Base-by-base conservation (phyloP, 2,329 filamentous ascomycete genomes). In the Corinectria fuckeliana region DNA sequence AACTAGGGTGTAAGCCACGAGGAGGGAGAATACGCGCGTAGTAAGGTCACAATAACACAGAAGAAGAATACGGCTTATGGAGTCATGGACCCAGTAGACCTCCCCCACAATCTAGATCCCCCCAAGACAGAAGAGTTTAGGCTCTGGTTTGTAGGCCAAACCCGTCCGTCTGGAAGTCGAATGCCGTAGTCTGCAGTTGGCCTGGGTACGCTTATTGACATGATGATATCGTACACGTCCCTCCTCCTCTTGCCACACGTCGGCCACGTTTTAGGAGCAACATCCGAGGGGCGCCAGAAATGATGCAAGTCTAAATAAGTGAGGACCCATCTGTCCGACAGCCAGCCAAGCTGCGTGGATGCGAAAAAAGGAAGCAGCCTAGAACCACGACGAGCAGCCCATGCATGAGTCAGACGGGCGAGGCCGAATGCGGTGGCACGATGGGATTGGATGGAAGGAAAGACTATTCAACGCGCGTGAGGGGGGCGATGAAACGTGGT, bases 61-160 rank as follows among this genome's bases (percentile, higher is more conserved):
- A 52, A 49, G 53, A 30, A 58, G 18, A 61, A 61, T 61, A 58
- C 49, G 51, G 56, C 52, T 55, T 45, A 45, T 25, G 49, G 58
- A 26, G 50, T 55, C 42, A 45, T 25, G 49, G 58, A 26, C 21
- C 39, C 20, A n/a, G 53, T 28, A 41, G 50, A 58, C 58, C 55
- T 59, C 28, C 63, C 66, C 66, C 62, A 56, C 52, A 68, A 64
- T 67, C 60, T 69, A 64, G 55, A 63, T 61, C 16, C 23, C 30
- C 42, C 25, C 50, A 49, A 44, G 20, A 36, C n/a, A 18, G 7
- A 32, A 57, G 34, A 52, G 34, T 54, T 38, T 47, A 13, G 41
- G 34, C 38, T 34, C 32, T 25, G 36, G 42, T 16, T 21, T 25
- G 45, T 36, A 45, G 28, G 16, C 38, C 21, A 32, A 49, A 28